phyloP scores from a whole-genome alignment of 2,329 filamentous ascomycete genomes.

The Sporothrix brunneoviolacea region DNA sequence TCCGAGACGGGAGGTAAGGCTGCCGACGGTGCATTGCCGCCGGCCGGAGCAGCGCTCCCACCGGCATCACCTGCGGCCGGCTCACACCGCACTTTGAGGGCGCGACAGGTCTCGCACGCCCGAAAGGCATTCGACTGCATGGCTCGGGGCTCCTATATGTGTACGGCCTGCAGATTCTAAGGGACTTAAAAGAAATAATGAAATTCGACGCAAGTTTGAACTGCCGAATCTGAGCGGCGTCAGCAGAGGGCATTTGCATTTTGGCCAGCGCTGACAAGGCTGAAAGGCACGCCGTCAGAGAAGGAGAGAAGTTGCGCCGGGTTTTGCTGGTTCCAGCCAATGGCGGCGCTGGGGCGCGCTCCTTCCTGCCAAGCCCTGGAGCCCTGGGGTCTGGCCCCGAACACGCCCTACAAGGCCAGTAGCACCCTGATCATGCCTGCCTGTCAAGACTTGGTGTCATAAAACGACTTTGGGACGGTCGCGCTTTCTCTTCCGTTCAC shows the following conservation, averaged over 20 bases:
- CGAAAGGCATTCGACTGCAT: conserved; percentile 11
- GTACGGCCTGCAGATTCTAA: too few relatives aligned
- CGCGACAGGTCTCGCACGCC: conserved; percentile 13
- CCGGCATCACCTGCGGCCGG: background rate
- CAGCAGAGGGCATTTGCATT: too few relatives aligned
- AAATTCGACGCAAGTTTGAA: too few relatives aligned
- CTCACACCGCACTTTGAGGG: conserved; percentile 13
- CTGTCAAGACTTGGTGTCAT: too few relatives aligned
- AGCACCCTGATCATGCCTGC: too few relatives aligned
- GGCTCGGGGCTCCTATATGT: too few relatives aligned
- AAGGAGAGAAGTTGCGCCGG: conserved; percentile 2
- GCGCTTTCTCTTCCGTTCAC: too few relatives aligned
- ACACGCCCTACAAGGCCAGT: background rate
- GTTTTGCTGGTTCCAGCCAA: background rate
- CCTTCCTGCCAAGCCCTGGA: too few relatives aligned
- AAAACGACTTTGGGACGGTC: too few relatives aligned
- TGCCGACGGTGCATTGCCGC: background rate
- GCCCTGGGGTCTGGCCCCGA: background rate
- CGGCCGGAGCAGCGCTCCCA: background rate
- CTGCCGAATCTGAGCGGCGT: too few relatives aligned
- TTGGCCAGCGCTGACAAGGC: conserved; percentile 3
- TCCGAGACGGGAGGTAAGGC: conserved; percentile 4
- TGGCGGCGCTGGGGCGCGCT: conserved; percentile 1
- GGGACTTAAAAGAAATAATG: too few relatives aligned
- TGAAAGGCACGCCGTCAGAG: conserved; percentile 1